Conservation (phyloP, 805 yeast species). For the Alloascoidea hylecoeti region DNA sequence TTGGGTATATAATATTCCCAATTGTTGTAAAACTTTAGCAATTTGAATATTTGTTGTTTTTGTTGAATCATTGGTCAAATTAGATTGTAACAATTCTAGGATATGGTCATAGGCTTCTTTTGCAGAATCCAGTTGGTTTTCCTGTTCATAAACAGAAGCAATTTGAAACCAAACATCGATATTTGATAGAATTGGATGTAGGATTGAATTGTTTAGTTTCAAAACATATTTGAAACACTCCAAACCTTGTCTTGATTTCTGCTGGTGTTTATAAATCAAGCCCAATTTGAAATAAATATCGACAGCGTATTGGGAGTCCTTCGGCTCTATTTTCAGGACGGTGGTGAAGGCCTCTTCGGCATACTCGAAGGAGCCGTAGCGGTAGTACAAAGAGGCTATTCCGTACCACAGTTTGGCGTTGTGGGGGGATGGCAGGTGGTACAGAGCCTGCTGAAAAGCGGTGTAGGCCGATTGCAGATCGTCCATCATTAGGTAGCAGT, state of each 20-base stretch:
- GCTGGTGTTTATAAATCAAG: conserved; percentile 91
- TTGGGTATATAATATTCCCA: conserved; percentile 81
- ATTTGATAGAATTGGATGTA: conserved; percentile 92
- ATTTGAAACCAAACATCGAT: conserved; percentile 98
- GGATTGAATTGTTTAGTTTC: no score
- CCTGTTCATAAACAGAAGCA: conserved; percentile 90
- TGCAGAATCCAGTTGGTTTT: conserved; percentile 82
- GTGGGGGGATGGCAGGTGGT: conserved; percentile 81
- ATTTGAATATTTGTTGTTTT: no score
- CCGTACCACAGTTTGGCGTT: conserved; percentile 99
- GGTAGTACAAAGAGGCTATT: conserved; percentile 88
- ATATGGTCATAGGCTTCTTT: conserved; percentile 93
- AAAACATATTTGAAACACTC: conserved; percentile 92
- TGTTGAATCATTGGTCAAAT: no score
- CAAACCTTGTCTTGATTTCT: conserved; percentile 70
- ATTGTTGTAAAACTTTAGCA: conserved; percentile 89
- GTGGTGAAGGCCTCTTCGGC: conserved; percentile 98
- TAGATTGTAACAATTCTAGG: conserved; percentile 72
- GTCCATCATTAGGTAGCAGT: conserved; percentile 93
- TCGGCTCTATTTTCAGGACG: conserved; percentile 89
- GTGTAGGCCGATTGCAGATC: conserved; percentile 91
- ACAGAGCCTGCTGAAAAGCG: conserved; percentile 91
- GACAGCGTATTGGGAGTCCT: conserved; percentile 88
- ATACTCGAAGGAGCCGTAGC: conserved; percentile 91
- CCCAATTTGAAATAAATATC: conserved; percentile 95